These are phyloP conservation scores for Ophiostoma piceae DNA, from an alignment of 2,329 filamentous ascomycete species.

Conservation along the genomic window DNA sequence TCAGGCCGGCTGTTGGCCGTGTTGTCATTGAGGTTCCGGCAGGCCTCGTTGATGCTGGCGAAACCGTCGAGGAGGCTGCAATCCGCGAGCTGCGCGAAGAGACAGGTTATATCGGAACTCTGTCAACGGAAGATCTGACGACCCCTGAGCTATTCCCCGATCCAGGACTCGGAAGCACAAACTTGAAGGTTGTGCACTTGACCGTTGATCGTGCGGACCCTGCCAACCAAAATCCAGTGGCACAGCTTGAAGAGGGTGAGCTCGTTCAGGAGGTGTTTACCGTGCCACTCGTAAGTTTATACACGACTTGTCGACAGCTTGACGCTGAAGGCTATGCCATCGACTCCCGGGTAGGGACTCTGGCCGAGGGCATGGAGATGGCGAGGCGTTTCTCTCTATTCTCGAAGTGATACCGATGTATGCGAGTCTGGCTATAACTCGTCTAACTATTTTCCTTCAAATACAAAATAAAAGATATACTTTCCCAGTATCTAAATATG, in stretches of 20 bases:
- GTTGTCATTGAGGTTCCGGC: constrained; percentile 61
- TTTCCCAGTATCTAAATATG: too few relatives aligned
- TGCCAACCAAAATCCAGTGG: constrained; percentile 63
- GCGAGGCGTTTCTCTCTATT: constrained; percentile 47
- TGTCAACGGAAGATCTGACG: neutral
- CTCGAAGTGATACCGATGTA: neutral
- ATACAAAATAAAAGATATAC: too few relatives aligned
- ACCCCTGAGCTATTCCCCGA: constrained; percentile 35
- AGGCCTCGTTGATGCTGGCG: constrained; percentile 57
- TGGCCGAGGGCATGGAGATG: constrained; percentile 73
- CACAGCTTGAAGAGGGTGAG: constrained; percentile 70
- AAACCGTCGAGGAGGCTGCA: constrained; percentile 57
- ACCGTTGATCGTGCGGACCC: constrained; percentile 63
- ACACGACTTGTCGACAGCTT: constrained; percentile 60
- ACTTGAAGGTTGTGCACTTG: constrained; percentile 66
- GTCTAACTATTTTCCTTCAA: too few relatives aligned
- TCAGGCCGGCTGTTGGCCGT: constrained; percentile 55
- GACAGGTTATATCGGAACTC: constrained; percentile 56
- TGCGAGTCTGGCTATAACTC: too few relatives aligned
- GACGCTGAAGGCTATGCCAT: constrained; percentile 70
- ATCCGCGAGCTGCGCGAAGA: constrained; percentile 61
- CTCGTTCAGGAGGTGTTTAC: constrained; percentile 72
- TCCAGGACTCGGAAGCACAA: constrained; percentile 62
- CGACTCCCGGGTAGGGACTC: constrained; percentile 69
- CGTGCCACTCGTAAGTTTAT: constrained; percentile 58